A percentile compares a stretch with the other conserved stretches of the same genome.
phyloP scores from a whole-genome alignment of 179 eudicot genomes.

The Corrigiola litoralis region DNA sequence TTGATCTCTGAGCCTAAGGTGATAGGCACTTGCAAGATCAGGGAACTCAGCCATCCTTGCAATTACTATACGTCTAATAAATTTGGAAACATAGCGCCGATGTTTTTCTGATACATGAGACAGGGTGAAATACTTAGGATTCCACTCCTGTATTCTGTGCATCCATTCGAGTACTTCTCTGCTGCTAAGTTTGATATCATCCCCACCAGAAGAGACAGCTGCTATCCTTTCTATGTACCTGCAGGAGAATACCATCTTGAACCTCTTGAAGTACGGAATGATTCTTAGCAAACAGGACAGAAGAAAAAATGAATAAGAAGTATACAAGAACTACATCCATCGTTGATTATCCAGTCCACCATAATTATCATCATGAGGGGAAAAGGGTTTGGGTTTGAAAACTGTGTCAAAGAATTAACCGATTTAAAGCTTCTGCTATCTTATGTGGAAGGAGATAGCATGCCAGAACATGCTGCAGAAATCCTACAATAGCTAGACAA shows the following conservation, averaged over 20 bases:
- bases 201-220: conserved; percentile 61
- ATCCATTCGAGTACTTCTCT: conserved; percentile 70
- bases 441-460: no score
- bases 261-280: neutral
- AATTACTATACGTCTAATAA: conserved; percentile 67
- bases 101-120: conserved; percentile 67
- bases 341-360: no score
- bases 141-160: conserved; percentile 77
- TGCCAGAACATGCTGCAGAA: no score
- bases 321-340: no score
- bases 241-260: conserved; percentile 4
- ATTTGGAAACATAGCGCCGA: conserved; percentile 55
- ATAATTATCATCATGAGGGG: no score
- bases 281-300: neutral
- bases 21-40: conserved; percentile 78
- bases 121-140: conserved; percentile 83
- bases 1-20: conserved; percentile 66
- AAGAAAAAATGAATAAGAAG: neutral
- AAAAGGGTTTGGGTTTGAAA: no score
- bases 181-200: conserved; percentile 41
- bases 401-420: no score
- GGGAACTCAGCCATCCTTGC: conserved; percentile 90
- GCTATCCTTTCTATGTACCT: conserved; percentile 94
- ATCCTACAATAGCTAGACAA: no score
- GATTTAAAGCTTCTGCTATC: no score